Percentiles rank a stretch among this genome's conserved stretches.
These are phyloP conservation scores for maize (Zea mays) DNA, from an alignment of 176 grass and related monocot genomes.

Conservation along the genomic window DNA sequence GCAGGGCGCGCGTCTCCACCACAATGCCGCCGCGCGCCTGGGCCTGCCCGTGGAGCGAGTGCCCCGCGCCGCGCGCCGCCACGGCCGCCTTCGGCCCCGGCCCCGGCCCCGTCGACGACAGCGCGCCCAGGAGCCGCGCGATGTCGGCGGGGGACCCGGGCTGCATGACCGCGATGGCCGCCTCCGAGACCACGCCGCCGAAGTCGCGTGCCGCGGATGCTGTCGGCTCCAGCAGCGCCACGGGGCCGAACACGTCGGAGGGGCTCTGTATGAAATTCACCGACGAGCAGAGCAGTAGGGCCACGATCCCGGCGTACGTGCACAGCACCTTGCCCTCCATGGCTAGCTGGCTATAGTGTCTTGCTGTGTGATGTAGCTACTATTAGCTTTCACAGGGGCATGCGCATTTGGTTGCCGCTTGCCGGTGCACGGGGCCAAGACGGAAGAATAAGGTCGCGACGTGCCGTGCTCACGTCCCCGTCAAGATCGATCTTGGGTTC, in stretches of 20 bases:
- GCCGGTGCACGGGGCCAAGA: conserved; percentile 7
- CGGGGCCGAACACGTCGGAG: conserved; percentile 53
- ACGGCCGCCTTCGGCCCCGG: conserved; percentile 39
- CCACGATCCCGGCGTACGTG: conserved; percentile 27
- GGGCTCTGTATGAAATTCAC: conserved; percentile 80
- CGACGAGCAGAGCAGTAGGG: conserved; percentile 48
- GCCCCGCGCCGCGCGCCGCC: conserved; percentile 63
- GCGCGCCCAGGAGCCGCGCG: conserved; percentile 54
- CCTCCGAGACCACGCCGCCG: conserved; percentile 52
- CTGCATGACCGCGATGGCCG: conserved; percentile 55
- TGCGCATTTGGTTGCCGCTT: conserved; percentile 4
- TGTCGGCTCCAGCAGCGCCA: conserved; percentile 46
- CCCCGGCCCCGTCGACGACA: conserved; percentile 3
- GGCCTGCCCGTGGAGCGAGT: conserved; percentile 84
- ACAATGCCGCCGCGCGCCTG: conserved; percentile 81
- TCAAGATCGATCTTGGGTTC: conserved; percentile 45
- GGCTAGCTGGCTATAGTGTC: too few species aligned
- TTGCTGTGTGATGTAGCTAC: too few species aligned
- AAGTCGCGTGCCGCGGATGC: conserved; percentile 57
- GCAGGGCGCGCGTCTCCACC: conserved; percentile 67
- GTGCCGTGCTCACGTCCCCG: conserved; percentile 15
- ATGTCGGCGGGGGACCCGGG: conserved; percentile 60
- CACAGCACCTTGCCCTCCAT: conserved; percentile 30
- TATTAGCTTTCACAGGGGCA: conserved; percentile 5
- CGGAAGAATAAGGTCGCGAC: background rate